Evolutionary conservation across 805 yeast genomes (phyloP), one percentile per base, ranked within the genome.

Genomic region (Candida chilensis): DNA sequence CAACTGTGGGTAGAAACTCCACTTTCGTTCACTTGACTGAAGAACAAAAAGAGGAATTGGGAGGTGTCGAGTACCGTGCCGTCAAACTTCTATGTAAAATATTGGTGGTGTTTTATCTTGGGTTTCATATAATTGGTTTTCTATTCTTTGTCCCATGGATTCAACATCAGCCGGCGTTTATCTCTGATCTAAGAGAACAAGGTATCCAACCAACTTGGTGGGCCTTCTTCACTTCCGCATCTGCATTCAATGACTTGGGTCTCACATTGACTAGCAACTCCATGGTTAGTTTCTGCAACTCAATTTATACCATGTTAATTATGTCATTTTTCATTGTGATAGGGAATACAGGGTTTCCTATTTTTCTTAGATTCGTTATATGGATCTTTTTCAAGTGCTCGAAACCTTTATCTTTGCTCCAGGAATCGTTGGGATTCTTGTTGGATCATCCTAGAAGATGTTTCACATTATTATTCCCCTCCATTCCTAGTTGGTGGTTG

Each of bases 361-460:
- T 88, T 2, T 53, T 85, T 17, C 57, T 92, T 28, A 65, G 98
- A 40, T 75, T 82, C 44, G 63, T 84, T 21, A 80, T 92, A 29
- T 92, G 96, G 96, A 34, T 78, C 1, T 41, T 81, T 52, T 77
- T 73, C 57, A 80, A 77, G 38, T 26, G 78, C 12, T 64, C 94
- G 0, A 80, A 70, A 22, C 83, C 78, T 2, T 48, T 79, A 20
- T 78, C 90, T 0, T 57, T 73, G 37, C 57, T 48, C 37, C 71
- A 70, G 34, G 97, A 92, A 46, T 80, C 94, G 5, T 56, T 88
- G 11, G 88, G 85, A 0, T 92, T 92, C 42, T 54, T 92, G 35
- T 61, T 92, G 24, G 96, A 88, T 38, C 98, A 92, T 52, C 99
- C 99, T 1, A 76, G 99, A 47, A 81, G 99, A 45, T 92, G 98